A percentile compares a stretch with the other conserved stretches of the same genome.
Evolutionary conservation across 2,329 filamentous ascomycete genomes (phyloP).

Genomic region (Cercospora beticola): DNA sequence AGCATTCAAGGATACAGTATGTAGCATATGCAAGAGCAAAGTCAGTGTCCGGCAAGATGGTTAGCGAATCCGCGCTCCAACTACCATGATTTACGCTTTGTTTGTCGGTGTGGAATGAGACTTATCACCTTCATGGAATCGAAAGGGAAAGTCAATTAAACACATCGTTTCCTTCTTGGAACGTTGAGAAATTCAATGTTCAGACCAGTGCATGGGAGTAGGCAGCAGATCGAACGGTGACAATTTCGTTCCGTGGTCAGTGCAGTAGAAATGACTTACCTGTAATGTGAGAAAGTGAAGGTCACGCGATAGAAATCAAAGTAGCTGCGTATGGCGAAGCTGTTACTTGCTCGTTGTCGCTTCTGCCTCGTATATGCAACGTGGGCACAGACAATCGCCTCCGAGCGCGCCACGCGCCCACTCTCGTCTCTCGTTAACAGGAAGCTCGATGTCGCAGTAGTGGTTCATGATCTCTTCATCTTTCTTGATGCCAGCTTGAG

Average conservation of each 20-base stretch:
- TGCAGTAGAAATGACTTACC: neutral
- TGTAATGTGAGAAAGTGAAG: too few relatives aligned
- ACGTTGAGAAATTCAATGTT: constrained; percentile 21
- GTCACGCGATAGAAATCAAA: too few relatives aligned
- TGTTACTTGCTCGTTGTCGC: constrained; percentile 1
- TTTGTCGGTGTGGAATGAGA: constrained; percentile 25
- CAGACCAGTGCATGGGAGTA: constrained; percentile 14
- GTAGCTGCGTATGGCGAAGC: neutral
- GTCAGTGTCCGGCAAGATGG: neutral
- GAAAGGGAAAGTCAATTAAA: constrained; percentile 26
- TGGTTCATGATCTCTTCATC: constrained; percentile 90
- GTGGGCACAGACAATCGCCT: constrained; percentile 80
- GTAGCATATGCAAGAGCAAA: constrained; percentile 2
- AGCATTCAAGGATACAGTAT: neutral
- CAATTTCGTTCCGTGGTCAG: constrained; percentile 20
- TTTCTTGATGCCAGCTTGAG: constrained; percentile 60
- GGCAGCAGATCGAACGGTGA: constrained; percentile 19
- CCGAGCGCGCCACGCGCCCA: constrained; percentile 88
- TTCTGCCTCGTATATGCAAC: constrained; percentile 61
- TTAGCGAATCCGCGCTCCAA: neutral
- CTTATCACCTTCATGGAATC: constrained; percentile 13
- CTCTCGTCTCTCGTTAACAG: constrained; percentile 77
- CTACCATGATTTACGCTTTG: neutral
- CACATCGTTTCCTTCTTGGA: constrained; percentile 22
- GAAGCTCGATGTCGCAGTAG: constrained; percentile 83